These are phyloP conservation scores for Begonia loranthoides DNA, from an alignment of 306 rosid genomes.

Conservation along the genomic window DNA sequence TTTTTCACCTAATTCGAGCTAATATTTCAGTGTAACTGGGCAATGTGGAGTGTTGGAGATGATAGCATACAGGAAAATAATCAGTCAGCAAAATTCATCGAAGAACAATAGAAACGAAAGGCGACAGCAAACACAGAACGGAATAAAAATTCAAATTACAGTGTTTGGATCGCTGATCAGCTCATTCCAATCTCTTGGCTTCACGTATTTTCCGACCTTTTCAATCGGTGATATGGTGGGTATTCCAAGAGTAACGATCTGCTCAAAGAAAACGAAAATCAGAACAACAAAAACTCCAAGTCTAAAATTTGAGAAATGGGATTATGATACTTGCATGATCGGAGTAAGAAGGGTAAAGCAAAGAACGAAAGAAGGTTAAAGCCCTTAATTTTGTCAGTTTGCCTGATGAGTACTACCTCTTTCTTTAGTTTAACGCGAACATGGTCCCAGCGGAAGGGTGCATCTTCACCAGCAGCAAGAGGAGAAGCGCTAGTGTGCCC, in stretches of 20 bases:
- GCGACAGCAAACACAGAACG: background rate
- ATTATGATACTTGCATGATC: too few relatives aligned
- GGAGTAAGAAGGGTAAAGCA: too few relatives aligned
- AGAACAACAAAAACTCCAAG: slow-evolving; percentile 4
- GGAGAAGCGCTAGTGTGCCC: slow-evolving; percentile 72
- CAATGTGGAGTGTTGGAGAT: too few relatives aligned
- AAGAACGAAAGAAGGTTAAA: background rate
- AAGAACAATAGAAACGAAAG: background rate
- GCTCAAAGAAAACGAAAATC: slow-evolving; percentile 10
- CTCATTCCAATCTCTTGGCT: slow-evolving; percentile 72
- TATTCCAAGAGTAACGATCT: slow-evolving; percentile 96
- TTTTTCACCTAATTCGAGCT: too few relatives aligned
- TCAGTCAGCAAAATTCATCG: too few relatives aligned
- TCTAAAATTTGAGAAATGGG: too few relatives aligned
- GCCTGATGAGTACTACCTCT: slow-evolving; percentile 36
- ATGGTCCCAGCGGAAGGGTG: slow-evolving; percentile 92
- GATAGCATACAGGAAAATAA: too few relatives aligned
- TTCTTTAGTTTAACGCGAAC: slow-evolving; percentile 95
- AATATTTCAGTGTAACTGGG: too few relatives aligned
- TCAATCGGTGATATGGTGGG: slow-evolving; percentile 63
- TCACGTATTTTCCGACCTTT: slow-evolving; percentile 70
- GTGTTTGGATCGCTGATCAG: slow-evolving; percentile 70
- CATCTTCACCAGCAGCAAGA: slow-evolving; percentile 89
- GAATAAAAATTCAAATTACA: slow-evolving; percentile 14
- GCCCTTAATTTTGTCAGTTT: background rate